Evolutionary conservation across 129 eudicot genomes (phyloP).

Genomic region (Lactuca saligna): DNA sequence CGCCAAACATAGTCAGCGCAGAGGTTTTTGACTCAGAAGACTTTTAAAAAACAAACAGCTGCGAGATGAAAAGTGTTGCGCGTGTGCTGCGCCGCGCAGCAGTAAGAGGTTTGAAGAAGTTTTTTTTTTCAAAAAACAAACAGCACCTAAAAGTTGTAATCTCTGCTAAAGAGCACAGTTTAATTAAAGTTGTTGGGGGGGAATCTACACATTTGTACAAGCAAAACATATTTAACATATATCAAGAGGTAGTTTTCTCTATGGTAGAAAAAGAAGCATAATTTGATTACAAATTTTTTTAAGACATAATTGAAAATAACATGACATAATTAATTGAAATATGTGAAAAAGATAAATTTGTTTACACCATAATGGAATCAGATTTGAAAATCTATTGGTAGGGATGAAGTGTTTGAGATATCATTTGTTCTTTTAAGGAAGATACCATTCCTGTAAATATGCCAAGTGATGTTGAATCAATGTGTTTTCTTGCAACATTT

Average conservation of each 20-base stretch:
- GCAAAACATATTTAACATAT: background rate
- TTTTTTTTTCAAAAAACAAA: too few relatives aligned
- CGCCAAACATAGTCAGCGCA: too few relatives aligned
- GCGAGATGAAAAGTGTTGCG: too few relatives aligned
- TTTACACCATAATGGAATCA: background rate
- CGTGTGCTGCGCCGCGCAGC: too few relatives aligned
- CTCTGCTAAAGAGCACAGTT: background rate
- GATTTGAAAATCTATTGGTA: background rate
- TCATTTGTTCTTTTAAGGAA: slow-evolving; percentile 17
- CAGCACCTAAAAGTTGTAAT: background rate
- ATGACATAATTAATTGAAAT: background rate
- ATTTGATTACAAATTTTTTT: too few relatives aligned
- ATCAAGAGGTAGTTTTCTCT: too few relatives aligned
- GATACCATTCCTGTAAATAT: background rate
- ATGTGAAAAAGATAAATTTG: too few relatives aligned
- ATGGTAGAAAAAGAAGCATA: background rate
- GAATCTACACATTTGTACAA: background rate
- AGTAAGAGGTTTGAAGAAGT: too few relatives aligned
- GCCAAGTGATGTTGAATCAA: slow-evolving; percentile 21
- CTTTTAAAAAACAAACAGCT: too few relatives aligned
- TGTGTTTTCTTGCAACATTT: background rate
- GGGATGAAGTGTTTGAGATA: background rate
- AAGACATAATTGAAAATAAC: too few relatives aligned
- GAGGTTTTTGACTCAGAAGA: too few relatives aligned
- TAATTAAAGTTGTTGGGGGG: background rate